Base-by-base conservation (phyloP, 169 alveolate species). In the Miamiensis avidus region DNA sequence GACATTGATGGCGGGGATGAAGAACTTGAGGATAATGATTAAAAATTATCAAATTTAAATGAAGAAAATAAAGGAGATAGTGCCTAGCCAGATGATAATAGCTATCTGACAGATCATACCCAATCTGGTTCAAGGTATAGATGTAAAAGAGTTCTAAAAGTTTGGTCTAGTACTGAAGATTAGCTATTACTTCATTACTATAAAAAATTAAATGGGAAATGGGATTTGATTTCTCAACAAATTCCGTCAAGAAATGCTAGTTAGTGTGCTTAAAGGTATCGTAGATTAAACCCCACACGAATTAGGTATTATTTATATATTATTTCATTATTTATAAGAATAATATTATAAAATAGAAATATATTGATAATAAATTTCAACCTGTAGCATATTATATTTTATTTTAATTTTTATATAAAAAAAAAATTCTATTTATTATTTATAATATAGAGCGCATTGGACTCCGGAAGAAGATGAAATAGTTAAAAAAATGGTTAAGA, bases 111-210 rank as follows among this genome's bases (percentile, higher is more conserved):
- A 11, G 69, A 49, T 4, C 26, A 49, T 49, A 11, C 20, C 74
- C 25, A 77, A 1, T 25, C 82, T 26, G 33, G 72, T 33, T 31
- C 28, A 26, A 69, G 64, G 64, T 33, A 77, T 27, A 11, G 64
- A 83, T n/a, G 25, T 6, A 84, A 85, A 74, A 81, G 90, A 32
- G 64, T 75, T 31, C 33, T 75, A 31, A 86, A 86, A 65, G 72
- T 77, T 27, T 86, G 90, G 90, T 75, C 81, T 30, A 65, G 65
- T 28, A 81, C 79, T n/a, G 90, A 86, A 75, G 90, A 86, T 86
- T 65, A 33, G 34, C 72, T 64, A 49, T 74, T 86, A 25, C 49
- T 65, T 32, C 31, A 74, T 33, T 75, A 65, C 34, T 75, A 34
- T 65, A 75, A 33, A 15, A 34, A 75, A 29, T 82, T 31, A 0